Base-by-base conservation (phyloP, 768 basidiomycete species). In the Tricholoma sp. region DNA sequence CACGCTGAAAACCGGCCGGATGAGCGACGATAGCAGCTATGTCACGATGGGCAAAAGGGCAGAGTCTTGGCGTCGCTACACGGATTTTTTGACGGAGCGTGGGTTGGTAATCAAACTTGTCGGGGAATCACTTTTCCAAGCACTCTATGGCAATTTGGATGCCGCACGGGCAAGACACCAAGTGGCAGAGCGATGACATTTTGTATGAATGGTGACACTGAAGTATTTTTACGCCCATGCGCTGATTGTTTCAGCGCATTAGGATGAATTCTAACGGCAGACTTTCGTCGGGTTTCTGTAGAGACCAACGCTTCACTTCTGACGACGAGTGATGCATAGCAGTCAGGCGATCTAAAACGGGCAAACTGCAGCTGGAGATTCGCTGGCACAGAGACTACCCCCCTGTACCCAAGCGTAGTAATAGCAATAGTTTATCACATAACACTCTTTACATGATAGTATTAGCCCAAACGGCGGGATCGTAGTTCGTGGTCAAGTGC, bases 51-150 rank as follows among this genome's bases (percentile, higher is more conserved):
- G 72, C 8, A 77, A 72, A 62, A 82, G 81, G 4, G 72, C 67
- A 9, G 82, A 73, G 42, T 79, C 81, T 18, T 89, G 87, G 88
- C 72, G 72, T 58, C 73, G 85, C 58, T 88, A 85, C 64, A 79
- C 79, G 20, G 68, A 81, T 52, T 88, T 78, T 67, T 61, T 89
- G 64, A 66, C 69, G 11, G 76, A 80, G 29, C 70, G 74, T 12
- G 78, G 75, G 33, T 66, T 85, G 65, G 85, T 89, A 15, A 63
- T 85, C 31, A 72, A 66, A 39, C 70, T 86, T 31, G 64, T 64
- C 48, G 70, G 83, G 61, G 63, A 76, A 6, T 66, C 71, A 54
- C 67, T 84, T 56, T 69, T 71, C 36, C 68, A 68, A 37, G 76
- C 74, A 57, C 61, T 81, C 59, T 76, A 77, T 59, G 76, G 73